Percentiles rank a stretch among this genome's conserved stretches.
Evolutionary conservation across 306 rosid species (phyloP).

Genomic region (Luffa aegyptiaca): DNA sequence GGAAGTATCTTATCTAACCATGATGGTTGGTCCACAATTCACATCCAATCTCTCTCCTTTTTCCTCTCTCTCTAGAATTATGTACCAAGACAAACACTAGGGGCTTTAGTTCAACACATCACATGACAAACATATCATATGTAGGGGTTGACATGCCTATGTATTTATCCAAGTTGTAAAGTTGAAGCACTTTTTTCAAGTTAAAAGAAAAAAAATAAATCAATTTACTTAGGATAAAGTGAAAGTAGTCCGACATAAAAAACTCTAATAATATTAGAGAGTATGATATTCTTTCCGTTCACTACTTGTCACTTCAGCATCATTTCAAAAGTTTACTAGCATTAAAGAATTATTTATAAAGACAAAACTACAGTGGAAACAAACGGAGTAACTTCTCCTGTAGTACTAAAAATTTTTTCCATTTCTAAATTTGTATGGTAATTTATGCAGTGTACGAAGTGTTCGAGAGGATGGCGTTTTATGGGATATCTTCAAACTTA

Average conservation of each 20-base stretch:
- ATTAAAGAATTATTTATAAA: too few relatives aligned
- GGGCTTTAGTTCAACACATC: not conserved
- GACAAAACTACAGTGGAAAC: too few relatives aligned
- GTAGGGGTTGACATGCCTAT: not conserved
- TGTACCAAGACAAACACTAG: not conserved
- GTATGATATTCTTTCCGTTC: too few relatives aligned
- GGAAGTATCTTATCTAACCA: conserved; percentile 3
- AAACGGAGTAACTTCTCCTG: too few relatives aligned
- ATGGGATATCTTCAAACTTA: conserved; percentile 44
- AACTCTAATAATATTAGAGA: too few relatives aligned
- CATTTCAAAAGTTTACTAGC: too few relatives aligned
- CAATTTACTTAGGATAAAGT: not conserved
- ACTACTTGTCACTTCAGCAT: too few relatives aligned
- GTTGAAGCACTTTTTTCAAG: not conserved
- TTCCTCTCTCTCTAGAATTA: not conserved
- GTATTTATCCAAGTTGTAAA: not conserved
- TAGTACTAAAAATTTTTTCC: too few relatives aligned
- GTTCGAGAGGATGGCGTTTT: conserved; percentile 49
- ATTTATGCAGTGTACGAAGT: conserved; percentile 33
- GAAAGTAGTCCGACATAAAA: not conserved
- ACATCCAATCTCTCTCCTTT: not conserved
- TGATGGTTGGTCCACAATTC: conserved; percentile 2
- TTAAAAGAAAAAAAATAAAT: not conserved
- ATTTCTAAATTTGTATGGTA: too few relatives aligned
- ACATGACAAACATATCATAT: not conserved